These are phyloP conservation scores for Candida schatavii DNA, from an alignment of 805 yeast genomes.

Conservation along the genomic window DNA sequence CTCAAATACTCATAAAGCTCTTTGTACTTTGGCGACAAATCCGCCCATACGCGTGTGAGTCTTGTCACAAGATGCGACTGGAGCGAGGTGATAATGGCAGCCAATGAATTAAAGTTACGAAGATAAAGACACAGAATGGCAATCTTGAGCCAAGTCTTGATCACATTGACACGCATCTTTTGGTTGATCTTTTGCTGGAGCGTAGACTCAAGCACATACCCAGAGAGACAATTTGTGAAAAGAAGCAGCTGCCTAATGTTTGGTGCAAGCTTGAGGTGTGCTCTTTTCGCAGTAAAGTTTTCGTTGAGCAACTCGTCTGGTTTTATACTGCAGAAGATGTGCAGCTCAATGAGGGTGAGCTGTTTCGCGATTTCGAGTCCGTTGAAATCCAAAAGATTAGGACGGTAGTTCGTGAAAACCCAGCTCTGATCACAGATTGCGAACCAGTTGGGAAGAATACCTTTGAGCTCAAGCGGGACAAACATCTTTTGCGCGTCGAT, in stretches of 20 bases:
- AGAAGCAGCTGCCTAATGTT: constrained; percentile 58
- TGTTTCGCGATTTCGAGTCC: constrained; percentile 77
- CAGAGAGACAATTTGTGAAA: constrained; percentile 70
- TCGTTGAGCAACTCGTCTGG: constrained; percentile 66
- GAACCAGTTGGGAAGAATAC: constrained; percentile 48
- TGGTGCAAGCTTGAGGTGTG: constrained; percentile 57
- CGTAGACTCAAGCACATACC: constrained; percentile 68
- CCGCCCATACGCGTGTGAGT: constrained; percentile 57
- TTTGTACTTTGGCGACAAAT: constrained; percentile 54
- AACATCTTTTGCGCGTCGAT: constrained; percentile 27
- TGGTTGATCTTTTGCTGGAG: constrained; percentile 49
- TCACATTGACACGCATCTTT: constrained; percentile 50
- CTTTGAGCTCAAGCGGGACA: constrained; percentile 28
- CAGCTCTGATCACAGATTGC: constrained; percentile 52
- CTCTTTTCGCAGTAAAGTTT: constrained; percentile 58
- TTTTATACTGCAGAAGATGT: constrained; percentile 58
- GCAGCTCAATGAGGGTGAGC: constrained; percentile 67
- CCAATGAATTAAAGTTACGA: constrained; percentile 74
- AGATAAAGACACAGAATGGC: constrained; percentile 70
- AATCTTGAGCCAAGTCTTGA: constrained; percentile 71
- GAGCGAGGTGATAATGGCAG: constrained; percentile 72
- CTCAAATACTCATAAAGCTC: constrained; percentile 63
- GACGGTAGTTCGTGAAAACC: constrained; percentile 53
- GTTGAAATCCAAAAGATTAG: constrained; percentile 55
- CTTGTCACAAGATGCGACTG: constrained; percentile 72